Conservation (phyloP, 306 rosid species). For the Crotalaria pallida region DNA sequence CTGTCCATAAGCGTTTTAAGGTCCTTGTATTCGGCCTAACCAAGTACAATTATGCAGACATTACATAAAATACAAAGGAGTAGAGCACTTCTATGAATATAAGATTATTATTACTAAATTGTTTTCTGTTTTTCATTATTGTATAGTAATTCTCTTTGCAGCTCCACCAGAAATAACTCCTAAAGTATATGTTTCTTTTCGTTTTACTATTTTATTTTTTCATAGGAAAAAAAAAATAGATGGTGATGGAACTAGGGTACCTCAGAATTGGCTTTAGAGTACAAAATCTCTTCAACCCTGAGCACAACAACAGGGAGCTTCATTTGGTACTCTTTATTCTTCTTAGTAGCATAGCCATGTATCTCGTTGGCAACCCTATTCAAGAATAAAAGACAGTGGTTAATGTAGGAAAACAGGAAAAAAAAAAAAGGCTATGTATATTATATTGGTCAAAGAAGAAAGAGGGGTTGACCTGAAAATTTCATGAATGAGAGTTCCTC, state of each 20-base stretch:
- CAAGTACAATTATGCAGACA: slow-evolving; percentile 9
- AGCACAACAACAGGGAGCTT: slow-evolving; percentile 77
- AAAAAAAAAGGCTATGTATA: background rate
- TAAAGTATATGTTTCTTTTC: background rate
- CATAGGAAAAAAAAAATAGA: background rate
- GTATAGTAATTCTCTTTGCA: background rate
- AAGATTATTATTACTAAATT: background rate
- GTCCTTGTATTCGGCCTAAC: slow-evolving; percentile 68
- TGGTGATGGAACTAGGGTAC: slow-evolving; percentile 23
- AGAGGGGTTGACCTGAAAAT: slow-evolving; percentile 61
- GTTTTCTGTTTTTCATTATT: background rate
- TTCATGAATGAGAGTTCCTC: slow-evolving; percentile 78
- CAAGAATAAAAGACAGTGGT: slow-evolving; percentile 6
- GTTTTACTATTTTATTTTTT: background rate
- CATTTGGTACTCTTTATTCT: slow-evolving; percentile 81
- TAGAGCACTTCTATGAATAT: background rate
- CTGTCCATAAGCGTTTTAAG: slow-evolving; percentile 59
- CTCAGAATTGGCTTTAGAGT: slow-evolving; percentile 83
- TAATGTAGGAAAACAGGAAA: background rate
- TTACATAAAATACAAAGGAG: background rate
- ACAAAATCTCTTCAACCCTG: slow-evolving; percentile 70
- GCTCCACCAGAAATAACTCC: background rate
- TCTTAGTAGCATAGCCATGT: slow-evolving; percentile 52
- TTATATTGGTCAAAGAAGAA: background rate
- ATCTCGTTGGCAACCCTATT: slow-evolving; percentile 60